Evolutionary conservation across 306 rosid genomes (phyloP).

Genomic region (Begonia fuchsioides): DNA sequence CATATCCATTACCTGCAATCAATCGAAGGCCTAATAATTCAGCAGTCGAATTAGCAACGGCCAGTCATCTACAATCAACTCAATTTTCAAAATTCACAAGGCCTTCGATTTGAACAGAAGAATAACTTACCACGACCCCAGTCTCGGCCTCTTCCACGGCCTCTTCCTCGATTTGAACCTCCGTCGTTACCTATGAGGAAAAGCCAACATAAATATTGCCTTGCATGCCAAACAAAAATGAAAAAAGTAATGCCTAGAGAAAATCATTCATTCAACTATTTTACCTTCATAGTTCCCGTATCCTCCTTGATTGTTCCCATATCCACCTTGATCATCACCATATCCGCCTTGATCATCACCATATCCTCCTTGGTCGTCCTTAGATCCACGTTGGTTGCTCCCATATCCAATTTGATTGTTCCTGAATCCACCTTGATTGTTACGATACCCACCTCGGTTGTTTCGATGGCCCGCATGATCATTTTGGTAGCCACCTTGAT

Average conservation of each 20-base stretch:
- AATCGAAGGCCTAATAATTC: background rate
- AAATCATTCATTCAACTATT: background rate
- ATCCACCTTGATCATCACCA: no score
- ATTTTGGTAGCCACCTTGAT: no score
- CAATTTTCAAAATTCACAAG: background rate
- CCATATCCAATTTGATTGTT: no score
- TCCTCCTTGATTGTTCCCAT: conserved; percentile 13
- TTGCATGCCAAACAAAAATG: background rate
- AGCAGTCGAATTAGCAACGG: background rate
- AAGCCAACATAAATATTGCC: background rate
- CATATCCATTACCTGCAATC: conserved; percentile 42
- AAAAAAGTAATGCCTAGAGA: background rate
- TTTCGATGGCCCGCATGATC: no score
- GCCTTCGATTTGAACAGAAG: background rate
- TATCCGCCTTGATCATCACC: background rate
- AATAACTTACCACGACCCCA: conserved; percentile 67
- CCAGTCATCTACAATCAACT: background rate
- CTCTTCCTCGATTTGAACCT: conserved; percentile 64
- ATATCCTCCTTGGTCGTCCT: background rate
- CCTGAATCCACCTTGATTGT: conserved; percentile 75
- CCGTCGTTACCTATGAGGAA: conserved; percentile 57
- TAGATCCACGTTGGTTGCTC: no score
- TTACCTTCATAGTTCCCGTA: conserved; percentile 4
- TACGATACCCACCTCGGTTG: conserved; percentile 53
- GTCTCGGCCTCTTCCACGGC: conserved; percentile 72